Base-by-base conservation (phyloP, 169 alveolate genomes). In the Plasmodium vivax region DNA sequence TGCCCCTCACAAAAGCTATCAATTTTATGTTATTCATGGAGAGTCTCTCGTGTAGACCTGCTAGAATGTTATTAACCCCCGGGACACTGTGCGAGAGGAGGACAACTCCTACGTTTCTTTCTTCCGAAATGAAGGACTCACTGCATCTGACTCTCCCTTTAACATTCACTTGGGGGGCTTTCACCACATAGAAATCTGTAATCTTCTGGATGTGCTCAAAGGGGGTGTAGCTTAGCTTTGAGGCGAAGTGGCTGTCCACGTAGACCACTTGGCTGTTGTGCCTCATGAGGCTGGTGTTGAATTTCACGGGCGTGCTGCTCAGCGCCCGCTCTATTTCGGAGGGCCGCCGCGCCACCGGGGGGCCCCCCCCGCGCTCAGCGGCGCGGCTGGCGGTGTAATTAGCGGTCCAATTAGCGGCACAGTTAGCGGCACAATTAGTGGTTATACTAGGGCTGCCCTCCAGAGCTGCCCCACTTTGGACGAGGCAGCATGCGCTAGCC, bases 21-120 rank as follows among this genome's bases (percentile, higher is more conserved):
- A 85, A 38, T 16, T 45, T 85, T 32, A 73, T 73, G 62, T 85
- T 85, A 47, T 74, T 85, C 51, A 85, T 85, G 5, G 93, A 85
- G 0, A 85, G 41, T 72, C 93, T 4, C 43, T 85, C 85, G 30
- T 85, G 93, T 12, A 85, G 56, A 1, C 93, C 93, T 1, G 41
- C 93, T 45, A 85, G n/a, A 45, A 85, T 47, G 36, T 85, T 85
- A 85, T 85, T 85, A 1, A 45, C 81, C 1, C 93, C 93, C 8
- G 93, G 93, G 0, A 73, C 51, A 10, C 58, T 27, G 30, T 85
- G 93, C 23, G 93, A 85, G 12, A 85, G 62, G 41, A 85, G 30
- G 5, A 47, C 93, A 85, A 85, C 83, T 1, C 93, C 93, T 10
- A 73, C 74, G 16, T 51, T 85, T 68, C 23, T 68, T 6, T 7